These are phyloP conservation scores for Microcera coccophila DNA, from an alignment of 2,329 filamentous ascomycete genomes.

Conservation along the genomic window DNA sequence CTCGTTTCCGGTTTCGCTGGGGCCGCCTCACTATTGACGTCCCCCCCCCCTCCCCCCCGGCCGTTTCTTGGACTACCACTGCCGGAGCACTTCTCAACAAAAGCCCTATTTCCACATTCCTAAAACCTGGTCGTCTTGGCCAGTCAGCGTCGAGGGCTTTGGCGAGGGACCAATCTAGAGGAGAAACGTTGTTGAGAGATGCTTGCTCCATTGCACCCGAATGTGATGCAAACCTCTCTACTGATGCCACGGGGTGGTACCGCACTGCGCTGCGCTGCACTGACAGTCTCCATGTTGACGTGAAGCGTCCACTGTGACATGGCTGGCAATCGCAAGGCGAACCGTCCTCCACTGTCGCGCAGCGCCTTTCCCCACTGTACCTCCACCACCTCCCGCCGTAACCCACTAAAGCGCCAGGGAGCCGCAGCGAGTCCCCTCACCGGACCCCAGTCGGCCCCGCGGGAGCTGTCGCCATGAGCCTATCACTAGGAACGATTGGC, in stretches of 20 bases:
- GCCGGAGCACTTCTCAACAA: not conserved
- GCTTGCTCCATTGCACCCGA: not conserved
- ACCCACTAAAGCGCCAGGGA: not conserved
- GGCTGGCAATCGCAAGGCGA: conserved; percentile 20
- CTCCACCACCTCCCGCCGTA: conserved; percentile 2
- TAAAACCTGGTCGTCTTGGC: no score
- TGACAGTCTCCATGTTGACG: no score
- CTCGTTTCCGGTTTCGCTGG: not conserved
- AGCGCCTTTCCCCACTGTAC: conserved; percentile 12
- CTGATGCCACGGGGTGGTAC: not conserved
- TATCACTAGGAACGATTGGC: conserved; percentile 6
- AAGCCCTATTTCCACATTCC: not conserved
- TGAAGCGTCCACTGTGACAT: no score
- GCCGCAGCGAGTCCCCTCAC: not conserved
- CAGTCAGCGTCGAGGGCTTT: no score
- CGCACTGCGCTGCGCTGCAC: no score
- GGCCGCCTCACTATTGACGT: not conserved
- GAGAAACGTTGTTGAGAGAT: not conserved
- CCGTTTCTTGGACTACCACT: not conserved
- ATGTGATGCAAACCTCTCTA: no score
- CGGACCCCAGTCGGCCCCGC: not conserved
- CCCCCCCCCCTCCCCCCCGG: no score
- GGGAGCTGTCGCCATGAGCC: not conserved
- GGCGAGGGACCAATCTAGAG: not conserved
- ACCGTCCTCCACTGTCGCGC: conserved; percentile 18